phyloP scores from a whole-genome alignment of 345 rosid species.

The Brassica cretica region DNA sequence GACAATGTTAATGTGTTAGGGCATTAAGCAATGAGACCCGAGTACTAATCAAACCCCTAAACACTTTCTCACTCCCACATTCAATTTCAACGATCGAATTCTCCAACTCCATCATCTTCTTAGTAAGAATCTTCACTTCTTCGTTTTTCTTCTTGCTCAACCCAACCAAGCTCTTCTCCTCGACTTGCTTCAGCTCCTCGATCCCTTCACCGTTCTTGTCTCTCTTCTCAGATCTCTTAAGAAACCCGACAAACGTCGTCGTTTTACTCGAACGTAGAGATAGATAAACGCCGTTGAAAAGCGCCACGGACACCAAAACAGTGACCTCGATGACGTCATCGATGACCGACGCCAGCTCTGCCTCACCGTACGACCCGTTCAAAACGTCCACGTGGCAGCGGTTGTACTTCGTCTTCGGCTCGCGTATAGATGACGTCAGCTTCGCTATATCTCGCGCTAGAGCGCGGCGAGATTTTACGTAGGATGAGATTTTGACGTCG shows the following conservation, averaged over 20 bases:
- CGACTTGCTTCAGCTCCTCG: constrained; percentile 34
- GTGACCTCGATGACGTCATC: constrained; percentile 36
- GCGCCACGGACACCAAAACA: constrained; percentile 34
- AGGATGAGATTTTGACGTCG: constrained; percentile 23
- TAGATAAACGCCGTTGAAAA: constrained; percentile 33
- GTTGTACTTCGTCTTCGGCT: constrained; percentile 23
- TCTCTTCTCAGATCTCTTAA: constrained; percentile 26
- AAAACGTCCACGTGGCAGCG: constrained; percentile 12
- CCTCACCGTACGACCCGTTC: constrained; percentile 30
- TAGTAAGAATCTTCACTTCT: constrained; percentile 33
- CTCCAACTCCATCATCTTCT: constrained; percentile 41
- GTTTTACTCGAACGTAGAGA: constrained; percentile 8
- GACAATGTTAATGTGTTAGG: constrained; percentile 30
- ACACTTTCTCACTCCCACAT: constrained; percentile 40
- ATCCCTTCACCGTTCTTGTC: constrained; percentile 30
- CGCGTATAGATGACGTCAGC: constrained; percentile 32
- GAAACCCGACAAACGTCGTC: constrained; percentile 28
- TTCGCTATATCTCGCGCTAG: constrained; percentile 33
- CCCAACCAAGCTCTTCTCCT: constrained; percentile 34
- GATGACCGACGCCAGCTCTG: constrained; percentile 37
- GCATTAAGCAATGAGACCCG: constrained; percentile 43
- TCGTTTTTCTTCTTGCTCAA: constrained; percentile 39
- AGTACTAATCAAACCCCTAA: constrained; percentile 43
- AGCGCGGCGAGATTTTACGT: constrained; percentile 35
- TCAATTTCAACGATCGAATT: constrained; percentile 34